These are phyloP conservation scores for Mercurialis annua DNA, from an alignment of 345 rosid species.

Conservation along the genomic window DNA sequence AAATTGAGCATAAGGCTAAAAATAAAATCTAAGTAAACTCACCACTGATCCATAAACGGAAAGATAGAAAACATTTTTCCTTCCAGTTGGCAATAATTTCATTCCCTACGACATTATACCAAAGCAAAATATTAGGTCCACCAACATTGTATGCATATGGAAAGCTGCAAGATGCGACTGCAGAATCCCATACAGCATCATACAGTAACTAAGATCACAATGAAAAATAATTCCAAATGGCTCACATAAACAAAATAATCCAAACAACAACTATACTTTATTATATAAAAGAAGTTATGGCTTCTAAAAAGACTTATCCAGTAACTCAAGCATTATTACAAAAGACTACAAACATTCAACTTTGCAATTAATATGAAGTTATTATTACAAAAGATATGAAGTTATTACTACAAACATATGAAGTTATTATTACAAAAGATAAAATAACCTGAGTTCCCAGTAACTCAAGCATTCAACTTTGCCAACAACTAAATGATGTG, in stretches of 20 bases:
- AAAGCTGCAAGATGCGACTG: background rate
- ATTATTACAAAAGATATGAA: too few species aligned
- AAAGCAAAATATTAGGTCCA: background rate
- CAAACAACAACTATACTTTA: too few species aligned
- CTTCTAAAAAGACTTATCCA: background rate
- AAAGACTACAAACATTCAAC: too few species aligned
- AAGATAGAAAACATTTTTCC: slow-evolving; percentile 60
- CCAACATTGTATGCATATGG: background rate
- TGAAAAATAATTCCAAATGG: background rate
- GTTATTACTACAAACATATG: too few species aligned
- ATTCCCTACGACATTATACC: slow-evolving; percentile 49
- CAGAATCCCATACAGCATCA: background rate
- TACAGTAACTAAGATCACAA: background rate
- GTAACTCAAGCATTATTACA: background rate
- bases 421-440: too few species aligned
- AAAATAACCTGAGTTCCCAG: background rate
- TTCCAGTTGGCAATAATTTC: slow-evolving; percentile 72
- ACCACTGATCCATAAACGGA: slow-evolving; percentile 68
- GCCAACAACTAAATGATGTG: background rate
- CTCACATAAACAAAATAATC: background rate
- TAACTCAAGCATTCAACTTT: background rate
- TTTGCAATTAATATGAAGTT: too few species aligned
- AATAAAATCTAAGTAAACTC: slow-evolving; percentile 27
- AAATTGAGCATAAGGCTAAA: background rate
- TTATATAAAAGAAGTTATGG: too few species aligned